phyloP scores from a whole-genome alignment of 495 filamentous ascomycete genomes.

The Astrothelium subdiscretum region DNA sequence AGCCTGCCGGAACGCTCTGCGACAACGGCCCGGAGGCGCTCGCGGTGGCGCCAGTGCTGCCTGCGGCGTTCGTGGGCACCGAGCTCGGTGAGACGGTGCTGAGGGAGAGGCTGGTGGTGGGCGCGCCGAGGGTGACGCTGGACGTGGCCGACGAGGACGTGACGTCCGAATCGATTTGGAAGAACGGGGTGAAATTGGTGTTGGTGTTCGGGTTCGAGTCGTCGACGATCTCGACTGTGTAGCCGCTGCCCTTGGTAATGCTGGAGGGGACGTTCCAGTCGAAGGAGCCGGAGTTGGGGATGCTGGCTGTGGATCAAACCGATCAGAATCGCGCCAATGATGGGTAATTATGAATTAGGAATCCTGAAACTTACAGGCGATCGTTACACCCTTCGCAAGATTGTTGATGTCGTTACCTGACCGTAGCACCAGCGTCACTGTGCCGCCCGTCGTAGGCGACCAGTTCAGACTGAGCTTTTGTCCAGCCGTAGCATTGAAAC shows the following conservation, averaged over 20 bases:
- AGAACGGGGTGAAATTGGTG: conserved; percentile 49
- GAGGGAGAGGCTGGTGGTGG: conserved; percentile 15
- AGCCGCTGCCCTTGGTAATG: conserved; percentile 39
- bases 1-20: background rate
- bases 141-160: conserved; percentile 26
- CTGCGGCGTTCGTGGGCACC: background rate
- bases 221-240: conserved; percentile 48
- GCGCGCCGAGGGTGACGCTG: conserved; percentile 26
- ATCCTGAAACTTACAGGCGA: conserved; percentile 39
- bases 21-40: background rate
- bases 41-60: background rate
- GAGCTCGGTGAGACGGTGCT: background rate
- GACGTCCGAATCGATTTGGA: conserved; percentile 41
- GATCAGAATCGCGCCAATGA: background rate
- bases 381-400: conserved; percentile 32
- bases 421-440: conserved; percentile 44
- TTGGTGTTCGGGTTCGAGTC: conserved; percentile 30
- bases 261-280: conserved; percentile 40
- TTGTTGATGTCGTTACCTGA: conserved; percentile 36
- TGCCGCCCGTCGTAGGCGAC: conserved; percentile 41
- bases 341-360: conserved; percentile 1
- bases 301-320: conserved; percentile 31
- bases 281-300: conserved; percentile 47
- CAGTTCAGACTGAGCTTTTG: conserved; percentile 41
- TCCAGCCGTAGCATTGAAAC: conserved; percentile 40